phyloP scores from a whole-genome alignment of 345 rosid species.

The Salix suchowensis region DNA sequence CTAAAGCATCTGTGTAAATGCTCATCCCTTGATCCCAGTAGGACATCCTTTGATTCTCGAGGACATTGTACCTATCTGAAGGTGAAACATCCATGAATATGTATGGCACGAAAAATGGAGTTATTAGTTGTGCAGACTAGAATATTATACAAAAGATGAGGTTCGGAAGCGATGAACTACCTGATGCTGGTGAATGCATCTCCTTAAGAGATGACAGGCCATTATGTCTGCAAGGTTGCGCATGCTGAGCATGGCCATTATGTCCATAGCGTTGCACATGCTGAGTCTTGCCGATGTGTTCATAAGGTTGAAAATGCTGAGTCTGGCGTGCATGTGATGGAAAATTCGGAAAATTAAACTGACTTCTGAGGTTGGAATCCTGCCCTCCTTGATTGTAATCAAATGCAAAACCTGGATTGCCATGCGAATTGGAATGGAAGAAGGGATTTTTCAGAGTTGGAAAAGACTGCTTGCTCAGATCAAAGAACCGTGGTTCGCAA shows the following conservation, averaged over 20 bases:
- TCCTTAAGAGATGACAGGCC: not conserved
- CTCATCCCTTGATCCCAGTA: conserved; percentile 8
- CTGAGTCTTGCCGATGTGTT: not conserved
- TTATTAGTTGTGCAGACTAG: not conserved
- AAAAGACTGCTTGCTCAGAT: conserved; percentile 25
- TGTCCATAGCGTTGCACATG: not conserved
- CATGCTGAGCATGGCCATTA: not conserved
- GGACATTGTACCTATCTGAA: conserved; percentile 9
- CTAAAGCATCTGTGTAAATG: not conserved
- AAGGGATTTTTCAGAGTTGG: conserved; percentile 24
- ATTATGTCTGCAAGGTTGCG: not conserved
- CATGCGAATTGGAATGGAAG: conserved; percentile 9
- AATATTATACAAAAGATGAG: not conserved
- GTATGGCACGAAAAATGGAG: conserved; percentile 10
- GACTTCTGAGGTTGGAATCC: not conserved
- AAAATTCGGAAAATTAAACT: not conserved
- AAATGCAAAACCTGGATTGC: not conserved
- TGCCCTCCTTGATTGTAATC: not conserved
- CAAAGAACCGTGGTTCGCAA: conserved; percentile 25
- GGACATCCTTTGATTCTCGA: not conserved
- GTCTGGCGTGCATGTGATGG: not conserved
- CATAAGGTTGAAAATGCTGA: conserved; percentile 1
- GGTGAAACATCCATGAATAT: conserved; percentile 23
- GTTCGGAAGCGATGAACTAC: not conserved
- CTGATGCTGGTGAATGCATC: conserved; percentile 24